Evolutionary conservation across 768 basidiomycete species (phyloP), one percentile per base, ranked within the genome.

Genomic region (Nidularia sp.): DNA sequence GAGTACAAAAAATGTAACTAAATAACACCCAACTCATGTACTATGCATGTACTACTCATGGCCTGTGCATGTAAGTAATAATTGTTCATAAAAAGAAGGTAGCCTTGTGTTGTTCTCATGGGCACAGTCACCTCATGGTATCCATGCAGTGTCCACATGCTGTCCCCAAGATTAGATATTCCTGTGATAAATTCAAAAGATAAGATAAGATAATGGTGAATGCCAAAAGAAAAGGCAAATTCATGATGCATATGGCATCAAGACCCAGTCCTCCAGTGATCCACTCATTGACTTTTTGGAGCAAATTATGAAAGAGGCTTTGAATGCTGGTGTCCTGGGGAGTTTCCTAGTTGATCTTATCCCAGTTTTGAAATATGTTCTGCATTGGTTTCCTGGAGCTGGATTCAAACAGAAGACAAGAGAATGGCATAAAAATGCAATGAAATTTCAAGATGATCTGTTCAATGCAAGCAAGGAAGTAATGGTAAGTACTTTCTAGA

Each of bases 371-470:
- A 62, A 62, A 58, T 60, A 76, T 54, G 53, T 84, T 2, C 83
- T 84, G 0, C 53, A 61, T 39, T 85, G 79, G 80, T 62, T 78
- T 35, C 83, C 83, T 4, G 84, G 83, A 6, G 75, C 79, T 0
- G 70, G 70, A 1, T 85, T 83, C 70, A 71, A 77, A 61, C 66
- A 67, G 12, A 74, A 79, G 46, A 80, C 80, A 0, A 60, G 36
- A 2, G 52, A 54, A 2, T 83, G 81, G 81, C 62, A 62, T 12
- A 60, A 59, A 35, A 55, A 61, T 9, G 60, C 67, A 10, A 46
- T 63, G 13, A 58, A 65, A 12, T 70, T 75, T 66, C 55, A 65
- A 34, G 62, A 71, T 12, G 55, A 59, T 13, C 75, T 75, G 0
- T 77, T 65, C 39, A 50, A 34, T 6, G 54, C 57, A 6, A 54